Percentiles rank a stretch among this genome's conserved stretches.
phyloP scores from a whole-genome alignment of 768 basidiomycete genomes.

The Podaxis rugospora region DNA sequence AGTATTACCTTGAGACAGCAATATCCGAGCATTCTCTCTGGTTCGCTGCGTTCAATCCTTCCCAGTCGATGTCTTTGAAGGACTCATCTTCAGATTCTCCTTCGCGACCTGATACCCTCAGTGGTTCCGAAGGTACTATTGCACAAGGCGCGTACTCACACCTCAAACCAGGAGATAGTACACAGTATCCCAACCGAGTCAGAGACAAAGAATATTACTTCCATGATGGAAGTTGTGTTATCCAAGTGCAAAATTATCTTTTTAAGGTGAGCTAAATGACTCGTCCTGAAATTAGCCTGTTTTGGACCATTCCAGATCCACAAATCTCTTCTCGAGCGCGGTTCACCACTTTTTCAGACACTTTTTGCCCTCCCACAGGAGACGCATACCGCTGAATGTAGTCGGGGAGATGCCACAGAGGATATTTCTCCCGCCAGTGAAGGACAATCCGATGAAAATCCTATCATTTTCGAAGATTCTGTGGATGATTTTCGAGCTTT shows the following conservation, averaged over 20 bases:
- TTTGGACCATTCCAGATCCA: neutral
- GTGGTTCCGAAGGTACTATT: too few species aligned
- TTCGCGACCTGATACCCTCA: too few species aligned
- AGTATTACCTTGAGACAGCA: too few species aligned
- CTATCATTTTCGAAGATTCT: neutral
- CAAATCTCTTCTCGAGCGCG: neutral
- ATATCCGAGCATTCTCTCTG: too few species aligned
- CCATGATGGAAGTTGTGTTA: conserved; percentile 3
- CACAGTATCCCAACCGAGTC: neutral
- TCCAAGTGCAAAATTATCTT: neutral
- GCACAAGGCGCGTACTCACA: too few species aligned
- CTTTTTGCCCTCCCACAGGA: neutral
- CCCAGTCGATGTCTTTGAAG: too few species aligned
- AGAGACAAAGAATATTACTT: conserved; percentile 5
- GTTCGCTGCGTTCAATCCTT: too few species aligned
- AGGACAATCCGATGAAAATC: neutral
- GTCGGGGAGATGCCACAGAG: neutral
- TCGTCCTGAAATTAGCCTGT: neutral
- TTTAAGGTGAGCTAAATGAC: neutral
- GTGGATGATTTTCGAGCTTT: neutral
- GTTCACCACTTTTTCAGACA: neutral
- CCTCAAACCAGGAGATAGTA: too few species aligned
- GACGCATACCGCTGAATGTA: too few species aligned
- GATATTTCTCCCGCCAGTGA: neutral
- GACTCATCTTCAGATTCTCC: too few species aligned